Conservation (phyloP, 176 grass and related monocot species). For the Oryza officinalis region DNA sequence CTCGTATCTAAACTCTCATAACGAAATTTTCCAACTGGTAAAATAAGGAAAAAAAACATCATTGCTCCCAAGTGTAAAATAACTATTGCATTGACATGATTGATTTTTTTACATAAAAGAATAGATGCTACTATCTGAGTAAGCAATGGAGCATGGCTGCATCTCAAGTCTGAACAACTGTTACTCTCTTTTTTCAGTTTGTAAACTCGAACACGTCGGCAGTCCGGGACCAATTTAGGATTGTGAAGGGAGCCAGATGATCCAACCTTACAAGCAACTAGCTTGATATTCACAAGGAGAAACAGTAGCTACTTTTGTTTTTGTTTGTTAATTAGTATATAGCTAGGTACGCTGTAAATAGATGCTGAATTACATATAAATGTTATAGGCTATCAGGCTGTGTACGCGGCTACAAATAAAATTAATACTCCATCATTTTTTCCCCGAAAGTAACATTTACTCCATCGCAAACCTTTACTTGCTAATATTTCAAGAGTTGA, state of each 20-base stretch:
- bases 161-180: conserved; percentile 14
- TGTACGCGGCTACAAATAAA: background rate
- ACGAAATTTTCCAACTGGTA: background rate
- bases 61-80: background rate
- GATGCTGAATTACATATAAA: background rate
- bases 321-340: background rate
- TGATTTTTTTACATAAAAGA: background rate
- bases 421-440: too few species aligned
- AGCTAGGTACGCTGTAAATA: background rate
- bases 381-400: background rate
- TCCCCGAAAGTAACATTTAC: too few species aligned
- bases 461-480: too few species aligned
- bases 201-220: conserved; percentile 61
- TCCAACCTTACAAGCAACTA: background rate
- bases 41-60: background rate
- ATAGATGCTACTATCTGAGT: too few species aligned
- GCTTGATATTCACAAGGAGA: background rate
- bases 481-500: too few species aligned
- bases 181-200: conserved; percentile 51
- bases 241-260: conserved; percentile 46
- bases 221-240: conserved; percentile 63
- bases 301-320: background rate
- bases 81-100: background rate
- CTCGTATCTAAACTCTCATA: background rate
- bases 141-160: background rate